phyloP scores from a whole-genome alignment of 1,284 basidiomycete species.

The Fomitopsis palustris region DNA sequence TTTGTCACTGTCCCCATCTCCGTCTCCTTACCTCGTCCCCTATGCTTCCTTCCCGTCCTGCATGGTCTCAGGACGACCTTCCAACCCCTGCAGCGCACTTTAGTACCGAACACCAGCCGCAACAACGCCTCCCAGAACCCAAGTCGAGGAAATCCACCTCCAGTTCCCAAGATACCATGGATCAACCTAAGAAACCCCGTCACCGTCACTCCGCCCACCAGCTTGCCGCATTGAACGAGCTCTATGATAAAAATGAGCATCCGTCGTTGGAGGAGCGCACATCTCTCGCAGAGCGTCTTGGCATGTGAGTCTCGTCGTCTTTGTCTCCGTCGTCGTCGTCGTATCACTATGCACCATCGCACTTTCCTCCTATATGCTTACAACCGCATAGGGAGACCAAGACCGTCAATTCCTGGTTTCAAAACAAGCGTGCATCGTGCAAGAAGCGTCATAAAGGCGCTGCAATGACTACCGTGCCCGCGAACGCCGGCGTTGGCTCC shows the following conservation, averaged over 20 bases:
- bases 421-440: constrained; percentile 77
- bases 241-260: constrained; percentile 73
- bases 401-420: constrained; percentile 81
- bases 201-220: constrained; percentile 70
- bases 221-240: constrained; percentile 68
- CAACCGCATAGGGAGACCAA: constrained; percentile 61
- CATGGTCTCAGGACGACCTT: constrained; percentile 23
- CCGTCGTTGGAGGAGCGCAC: constrained; percentile 66
- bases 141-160: neutral
- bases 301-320: constrained; percentile 56
- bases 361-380: constrained; percentile 11
- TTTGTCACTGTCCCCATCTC: constrained; percentile 19
- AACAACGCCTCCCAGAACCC: constrained; percentile 22
- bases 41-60: constrained; percentile 33
- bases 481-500: constrained; percentile 6
- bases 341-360: constrained; percentile 8
- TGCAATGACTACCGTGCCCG: constrained; percentile 6
- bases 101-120: constrained; percentile 16
- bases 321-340: constrained; percentile 9
- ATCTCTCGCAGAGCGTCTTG: constrained; percentile 62
- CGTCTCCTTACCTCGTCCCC: constrained; percentile 19
- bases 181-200: constrained; percentile 64
- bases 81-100: constrained; percentile 11
- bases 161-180: constrained; percentile 29
- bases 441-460: constrained; percentile 55